A percentile compares a stretch with the other conserved stretches of the same genome.
phyloP scores from a whole-genome alignment of 2,329 filamentous ascomycete genomes.

The Xylaria sp. region DNA sequence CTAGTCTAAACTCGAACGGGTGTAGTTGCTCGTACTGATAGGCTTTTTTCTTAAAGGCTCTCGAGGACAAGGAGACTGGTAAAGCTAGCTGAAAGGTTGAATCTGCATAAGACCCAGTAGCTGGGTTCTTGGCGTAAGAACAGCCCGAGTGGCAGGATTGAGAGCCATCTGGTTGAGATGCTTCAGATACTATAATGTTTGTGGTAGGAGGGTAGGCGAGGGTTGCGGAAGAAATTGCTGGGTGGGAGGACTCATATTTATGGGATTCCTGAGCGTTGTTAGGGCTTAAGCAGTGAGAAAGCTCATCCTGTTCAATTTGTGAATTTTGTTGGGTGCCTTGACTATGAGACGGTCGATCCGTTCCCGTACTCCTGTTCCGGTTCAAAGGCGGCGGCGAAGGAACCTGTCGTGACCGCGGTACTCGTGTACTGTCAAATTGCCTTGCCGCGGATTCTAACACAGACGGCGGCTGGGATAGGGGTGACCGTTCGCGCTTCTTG shows the following conservation, averaged over 20 bases:
- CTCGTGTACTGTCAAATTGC: no score
- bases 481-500: neutral
- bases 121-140: neutral
- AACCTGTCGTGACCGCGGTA: neutral
- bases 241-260: neutral
- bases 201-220: neutral
- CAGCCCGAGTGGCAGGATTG: neutral
- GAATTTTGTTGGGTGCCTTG: neutral
- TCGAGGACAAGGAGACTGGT: neutral
- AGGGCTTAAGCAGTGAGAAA: neutral
- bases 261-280: neutral
- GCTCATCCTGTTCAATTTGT: neutral
- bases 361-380: neutral
- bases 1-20: conserved; percentile 5
- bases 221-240: neutral
- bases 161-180: neutral
- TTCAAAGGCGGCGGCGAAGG: conserved; percentile 3
- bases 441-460: neutral
- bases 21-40: conserved; percentile 49
- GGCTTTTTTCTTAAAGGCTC: neutral
- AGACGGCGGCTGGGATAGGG: neutral
- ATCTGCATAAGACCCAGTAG: neutral
- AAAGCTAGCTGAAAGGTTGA: neutral
- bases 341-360: neutral
- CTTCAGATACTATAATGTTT: neutral